Percentiles rank a stretch among this genome's conserved stretches.
Conservation (phyloP, 768 basidiomycete species). For the Botryobasidium botryosum region DNA sequence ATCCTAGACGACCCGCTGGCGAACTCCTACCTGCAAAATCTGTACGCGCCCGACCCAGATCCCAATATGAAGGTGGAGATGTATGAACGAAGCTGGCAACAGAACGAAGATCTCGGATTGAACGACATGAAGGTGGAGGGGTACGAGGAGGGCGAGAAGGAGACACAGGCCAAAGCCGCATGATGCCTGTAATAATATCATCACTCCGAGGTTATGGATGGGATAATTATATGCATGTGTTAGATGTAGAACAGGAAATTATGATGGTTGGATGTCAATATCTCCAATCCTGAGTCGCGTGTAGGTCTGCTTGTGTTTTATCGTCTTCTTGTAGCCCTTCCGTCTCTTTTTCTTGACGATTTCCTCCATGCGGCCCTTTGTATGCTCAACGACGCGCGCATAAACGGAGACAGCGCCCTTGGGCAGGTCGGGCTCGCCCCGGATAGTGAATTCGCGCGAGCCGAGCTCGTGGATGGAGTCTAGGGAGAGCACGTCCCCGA, state of each 20-base stretch:
- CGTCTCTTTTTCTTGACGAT: conserved; percentile 95
- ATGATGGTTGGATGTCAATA: conserved; percentile 39
- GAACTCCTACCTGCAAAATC: conserved; percentile 88
- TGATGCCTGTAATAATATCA: too few relatives aligned
- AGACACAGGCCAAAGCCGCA: too few relatives aligned
- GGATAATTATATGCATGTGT: too few relatives aligned
- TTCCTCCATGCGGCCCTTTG: conserved; percentile 81
- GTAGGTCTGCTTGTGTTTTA: conserved; percentile 85
- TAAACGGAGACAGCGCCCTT: conserved; percentile 49
- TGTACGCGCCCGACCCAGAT: conserved; percentile 95
- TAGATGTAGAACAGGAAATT: too few relatives aligned
- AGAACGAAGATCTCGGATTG: conserved; percentile 89
- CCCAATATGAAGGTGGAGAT: conserved; percentile 74
- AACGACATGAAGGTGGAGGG: conserved; percentile 78
- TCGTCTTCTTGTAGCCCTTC: conserved; percentile 94
- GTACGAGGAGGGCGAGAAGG: conserved; percentile 30
- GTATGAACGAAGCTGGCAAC: conserved; percentile 74
- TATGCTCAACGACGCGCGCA: conserved; percentile 94
- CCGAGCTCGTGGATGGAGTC: conserved; percentile 88
- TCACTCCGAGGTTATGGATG: too few relatives aligned
- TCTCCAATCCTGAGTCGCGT: conserved; percentile 87
- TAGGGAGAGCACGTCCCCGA: conserved; percentile 71
- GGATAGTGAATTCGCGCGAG: conserved; percentile 84
- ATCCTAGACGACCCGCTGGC: conserved; percentile 91
- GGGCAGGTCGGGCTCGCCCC: conserved; percentile 57